Evolutionary conservation across 2,329 filamentous ascomycete species (phyloP), one percentile per base, ranked within the genome.

Genomic region (Coleophoma eucalyptorum): DNA sequence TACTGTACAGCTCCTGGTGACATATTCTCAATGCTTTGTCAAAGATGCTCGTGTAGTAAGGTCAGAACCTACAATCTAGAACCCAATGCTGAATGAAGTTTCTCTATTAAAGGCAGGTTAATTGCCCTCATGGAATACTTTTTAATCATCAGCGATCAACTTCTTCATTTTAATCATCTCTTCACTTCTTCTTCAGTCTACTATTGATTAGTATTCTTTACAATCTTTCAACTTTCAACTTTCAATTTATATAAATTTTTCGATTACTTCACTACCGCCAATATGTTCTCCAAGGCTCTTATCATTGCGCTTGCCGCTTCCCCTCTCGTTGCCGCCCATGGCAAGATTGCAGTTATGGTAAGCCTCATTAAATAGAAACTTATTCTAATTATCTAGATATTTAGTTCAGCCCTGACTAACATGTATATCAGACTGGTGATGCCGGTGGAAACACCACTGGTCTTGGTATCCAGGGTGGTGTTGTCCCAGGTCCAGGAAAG

Each of bases 261-360:
- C 51, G 41, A 43, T 16, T 48, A 49, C 46, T 51, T 11, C 50
- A 49, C n/a, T n/a, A 55, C 55, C 49, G 46, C 46, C 48, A 60
- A 50, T 32, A 60, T 59, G 58, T 53, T 58, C 49, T n/a, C n/a
- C n/a, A n/a, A n/a, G n/a, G n/a, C n/a, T n/a, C n/a, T n/a, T n/a
- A n/a, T n/a, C n/a, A n/a, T 52, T 54, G 54, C 58, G 67, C 65
- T 84, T 62, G 71, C 78, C 58, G 69, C 75, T 55, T 74, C 74
- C 61, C 69, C 76, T 56, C 74, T 86, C 48, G 81, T 79, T 55
- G 73, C 80, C 56, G 80, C 77, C 62, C 83, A 87, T 72, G 74
- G 75, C 53, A 81, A 77, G 58, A 84, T 87, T 67, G 75, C 60
- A 51, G 59, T 63, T 50, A 55, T 62, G 44, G 58, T 62, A 50